Evolutionary conservation across 495 filamentous ascomycete genomes (phyloP), one percentile per base, ranked within the genome.

Genomic region (Hyaloscypha bicolor): DNA sequence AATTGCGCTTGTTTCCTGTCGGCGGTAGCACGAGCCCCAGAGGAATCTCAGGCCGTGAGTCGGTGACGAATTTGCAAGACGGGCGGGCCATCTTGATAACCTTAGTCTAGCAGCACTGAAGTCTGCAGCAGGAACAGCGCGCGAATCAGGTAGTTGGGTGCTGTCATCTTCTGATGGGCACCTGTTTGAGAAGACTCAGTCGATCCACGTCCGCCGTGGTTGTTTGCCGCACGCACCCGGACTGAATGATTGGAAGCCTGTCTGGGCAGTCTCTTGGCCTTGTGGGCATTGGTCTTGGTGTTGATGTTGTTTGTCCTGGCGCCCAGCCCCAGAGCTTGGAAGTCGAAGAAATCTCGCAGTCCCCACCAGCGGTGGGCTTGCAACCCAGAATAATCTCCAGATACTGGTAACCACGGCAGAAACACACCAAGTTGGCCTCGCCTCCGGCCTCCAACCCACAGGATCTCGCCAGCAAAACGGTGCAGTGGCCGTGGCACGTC

Each of bases 1-100:
- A 55, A 60, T 60, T 60, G 22, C 55, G 19, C 39, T 53, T n/a
- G 51, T 35, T 64, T 61, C 59, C 22, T 45, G 35, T 48, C 59
- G 8, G 37, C 62, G 32, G 62, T 51, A 57, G 42, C 42, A 48
- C 42, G 4, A 19, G 42, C 11, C 25, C 25, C 25, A 25, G 35
- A 37, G 35, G 12, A 37, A 37, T 37, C 12, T 37, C 35, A 37
- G 35, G 35, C 35, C 25, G 25, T 25, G 25, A 2, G 25, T 25
- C 25, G 25, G 35, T 48, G 42, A 48, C 42, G 42, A 48, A 48
- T 19, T 48, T 19, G 42, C 42, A 48, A 48, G 42, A 48, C 42
- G 11, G 42, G 42, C 42, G 11, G 42, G 42, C 42, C 42, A 48
- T 48, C 42, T 48, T 4, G 42, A 8, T 6, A n/a, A n/a, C n/a